Base-by-base conservation (phyloP, 148 eudicot species). In the Arctostaphylos glauca region DNA sequence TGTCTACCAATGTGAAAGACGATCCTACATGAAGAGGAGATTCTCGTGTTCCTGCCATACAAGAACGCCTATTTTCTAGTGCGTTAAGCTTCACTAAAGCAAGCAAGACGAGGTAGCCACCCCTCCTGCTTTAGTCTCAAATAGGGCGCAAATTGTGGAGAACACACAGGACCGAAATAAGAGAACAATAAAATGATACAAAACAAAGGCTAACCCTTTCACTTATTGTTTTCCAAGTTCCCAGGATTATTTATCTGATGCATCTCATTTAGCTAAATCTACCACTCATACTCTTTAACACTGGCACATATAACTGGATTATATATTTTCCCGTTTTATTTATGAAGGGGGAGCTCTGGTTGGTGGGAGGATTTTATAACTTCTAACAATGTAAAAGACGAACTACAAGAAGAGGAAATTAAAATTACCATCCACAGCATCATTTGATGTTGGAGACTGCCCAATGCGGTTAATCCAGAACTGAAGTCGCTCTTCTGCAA, bases 401-500 rank as follows among this genome's bases (percentile, higher is more conserved):
- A 67, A 52, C 50, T 9, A 66, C 16, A 12, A 10, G 44, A 66
- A 12, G 38, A 66, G 71, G 71, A 46, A 78, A 52, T 53, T 4
- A 58, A 47, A 73, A 84, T 23, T 84, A 84, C 86, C 86, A 12
- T 84, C 86, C 79, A 84, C 86, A 13, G 82, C 82, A 73, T 84
- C 86, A 72, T 84, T 82, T 49, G 86, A 79, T 56, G 86, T 72
- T n/a, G 86, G 66, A 73, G 86, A 71, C 73, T 84, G 86, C 79
- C 82, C 82, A 48, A 55, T 60, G 19, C 64, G 86, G 79, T 79
- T 84, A 52, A 79, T 84, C 86, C 86, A 84, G 80, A 71, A 79
- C 41, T 84, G 82, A 84, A 84, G 79, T 38, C 74, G 82, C 64
- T 84, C 86, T 56, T 84, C 86, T 71, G 86, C 86, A 58, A 84